phyloP scores from a whole-genome alignment of 2,329 filamentous ascomycete species.

The Microcyclospora tardicrescens region DNA sequence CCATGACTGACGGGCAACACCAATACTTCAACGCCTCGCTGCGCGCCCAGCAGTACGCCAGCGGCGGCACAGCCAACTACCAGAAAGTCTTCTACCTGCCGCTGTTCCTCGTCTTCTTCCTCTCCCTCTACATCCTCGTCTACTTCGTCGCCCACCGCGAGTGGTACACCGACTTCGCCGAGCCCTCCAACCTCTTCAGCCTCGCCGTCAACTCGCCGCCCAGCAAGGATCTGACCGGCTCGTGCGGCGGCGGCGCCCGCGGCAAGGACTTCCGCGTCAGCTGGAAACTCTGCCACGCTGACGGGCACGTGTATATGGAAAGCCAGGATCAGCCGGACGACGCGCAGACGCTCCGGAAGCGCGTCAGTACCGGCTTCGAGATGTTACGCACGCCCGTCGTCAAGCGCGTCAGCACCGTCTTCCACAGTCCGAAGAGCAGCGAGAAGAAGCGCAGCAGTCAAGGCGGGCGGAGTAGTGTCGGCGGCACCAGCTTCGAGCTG shows the following conservation, averaged over 20 bases:
- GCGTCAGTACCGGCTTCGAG: too few relatives aligned
- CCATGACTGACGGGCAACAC: constrained; percentile 27
- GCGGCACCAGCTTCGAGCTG: too few relatives aligned
- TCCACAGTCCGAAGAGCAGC: too few relatives aligned
- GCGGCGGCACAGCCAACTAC: constrained; percentile 47
- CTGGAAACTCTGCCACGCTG: constrained; percentile 27
- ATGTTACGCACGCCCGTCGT: too few relatives aligned
- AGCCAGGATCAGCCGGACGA: constrained; percentile 18
- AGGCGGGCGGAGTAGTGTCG: too few relatives aligned
- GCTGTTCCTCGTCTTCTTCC: constrained; percentile 50
- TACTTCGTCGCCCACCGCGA: constrained; percentile 49
- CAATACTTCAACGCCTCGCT: constrained; percentile 53
- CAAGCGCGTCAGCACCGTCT: too few relatives aligned
- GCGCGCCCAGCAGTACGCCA: constrained; percentile 56
- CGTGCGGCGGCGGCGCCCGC: constrained; percentile 43
- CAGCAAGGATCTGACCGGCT: constrained; percentile 38
- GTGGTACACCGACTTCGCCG: constrained; percentile 65
- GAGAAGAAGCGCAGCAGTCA: too few relatives aligned
- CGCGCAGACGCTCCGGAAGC: too few relatives aligned
- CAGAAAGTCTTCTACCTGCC: constrained; percentile 56
- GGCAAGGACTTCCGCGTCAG: constrained; percentile 35
- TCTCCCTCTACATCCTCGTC: constrained; percentile 51
- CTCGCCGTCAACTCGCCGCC: constrained; percentile 46
- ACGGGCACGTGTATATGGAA: constrained; percentile 42
- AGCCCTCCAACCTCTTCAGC: constrained; percentile 52